These are phyloP conservation scores for Gypsophila paniculata DNA, from an alignment of 179 eudicot species.

Conservation along the genomic window DNA sequence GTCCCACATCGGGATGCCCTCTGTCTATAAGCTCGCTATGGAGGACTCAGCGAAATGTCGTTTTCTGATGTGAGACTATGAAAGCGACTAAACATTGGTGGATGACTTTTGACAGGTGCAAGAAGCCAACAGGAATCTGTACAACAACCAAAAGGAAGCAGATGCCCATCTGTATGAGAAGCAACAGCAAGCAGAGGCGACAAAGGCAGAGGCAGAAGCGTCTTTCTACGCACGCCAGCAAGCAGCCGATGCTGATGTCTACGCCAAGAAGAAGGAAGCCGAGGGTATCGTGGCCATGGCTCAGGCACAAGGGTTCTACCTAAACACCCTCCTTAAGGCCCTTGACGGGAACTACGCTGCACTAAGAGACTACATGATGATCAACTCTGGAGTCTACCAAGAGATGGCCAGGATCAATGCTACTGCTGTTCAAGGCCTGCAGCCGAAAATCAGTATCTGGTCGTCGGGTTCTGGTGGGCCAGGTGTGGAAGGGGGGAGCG, in stretches of 20 bases:
- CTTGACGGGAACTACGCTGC: slow-evolving; percentile 38
- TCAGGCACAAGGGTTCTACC: slow-evolving; percentile 36
- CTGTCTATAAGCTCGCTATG: too few relatives aligned
- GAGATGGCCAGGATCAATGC: slow-evolving; percentile 42
- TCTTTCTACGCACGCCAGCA: slow-evolving; percentile 31
- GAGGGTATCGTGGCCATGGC: slow-evolving; percentile 32
- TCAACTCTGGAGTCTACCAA: slow-evolving; percentile 33
- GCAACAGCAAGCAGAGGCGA: slow-evolving; percentile 33
- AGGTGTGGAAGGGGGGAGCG: slow-evolving; percentile 12
- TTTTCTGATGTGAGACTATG: neutral
- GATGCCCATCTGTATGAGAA: slow-evolving; percentile 34
- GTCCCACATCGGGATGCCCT: too few relatives aligned
- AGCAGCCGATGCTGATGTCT: slow-evolving; percentile 40
- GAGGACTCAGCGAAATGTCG: neutral
- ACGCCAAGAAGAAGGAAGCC: slow-evolving; percentile 40
- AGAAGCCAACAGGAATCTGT: slow-evolving; percentile 38
- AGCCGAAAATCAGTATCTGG: slow-evolving; percentile 47
- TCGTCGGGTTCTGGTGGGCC: slow-evolving; percentile 27
- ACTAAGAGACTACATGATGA: slow-evolving; percentile 43
- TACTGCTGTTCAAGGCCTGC: slow-evolving; percentile 31
- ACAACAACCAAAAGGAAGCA: slow-evolving; percentile 33
- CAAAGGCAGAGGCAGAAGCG: slow-evolving; percentile 36
- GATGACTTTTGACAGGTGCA: slow-evolving; percentile 26
- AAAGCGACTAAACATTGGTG: slow-evolving; percentile 3
- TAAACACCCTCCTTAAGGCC: slow-evolving; percentile 31